Base-by-base conservation (phyloP, 495 filamentous ascomycete genomes). In the Coniosporium apollinis region DNA sequence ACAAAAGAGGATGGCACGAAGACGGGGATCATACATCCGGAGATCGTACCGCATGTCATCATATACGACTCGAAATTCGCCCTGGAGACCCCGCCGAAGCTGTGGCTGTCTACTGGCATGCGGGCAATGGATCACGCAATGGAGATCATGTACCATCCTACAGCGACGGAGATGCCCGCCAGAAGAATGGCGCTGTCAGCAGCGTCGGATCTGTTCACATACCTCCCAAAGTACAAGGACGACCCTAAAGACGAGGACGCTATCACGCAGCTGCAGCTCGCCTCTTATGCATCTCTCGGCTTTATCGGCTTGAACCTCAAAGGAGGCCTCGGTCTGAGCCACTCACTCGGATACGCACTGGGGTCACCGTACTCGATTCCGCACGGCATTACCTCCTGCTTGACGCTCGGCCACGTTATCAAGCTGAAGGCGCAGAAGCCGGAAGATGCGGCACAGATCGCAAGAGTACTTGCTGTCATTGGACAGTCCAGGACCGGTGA, bases 291-390 rank as follows among this genome's bases (percentile, higher is more conserved):
- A 2, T 57, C 54, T 5, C 46, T 62, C 0, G 58, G 48, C 5
- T 61, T 61, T 38, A 41, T 61, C 7, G 61, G 59, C 2, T 42
- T 49, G 31, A 64, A 65, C 37, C 16, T 62, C 18, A 57, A 56
- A 18, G 58, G 58, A n/a, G 52, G 55, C 3, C 39, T 66, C 3
- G 64, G 64, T 2, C 43, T 67, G 10, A 52, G 43, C 13, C 65
- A 69, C 42, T 33, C 47, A 0, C 45, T 69, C 6, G 65, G 65
- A 2, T 61, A 67, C 37, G 63, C 65, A 1, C 43, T 69, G 10
- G 65, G 65, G 2, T 53, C 51, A 5, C 61, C 65, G 5, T 69
- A 67, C 42, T 42, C 43, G 3, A 67, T 69, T 25, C 65, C 65
- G 5, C 63, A 67, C 35, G 64, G 64, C 6, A 56, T 62, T 18